These are phyloP conservation scores for Calvatia gigantea DNA, from an alignment of 768 basidiomycete genomes.

Conservation along the genomic window DNA sequence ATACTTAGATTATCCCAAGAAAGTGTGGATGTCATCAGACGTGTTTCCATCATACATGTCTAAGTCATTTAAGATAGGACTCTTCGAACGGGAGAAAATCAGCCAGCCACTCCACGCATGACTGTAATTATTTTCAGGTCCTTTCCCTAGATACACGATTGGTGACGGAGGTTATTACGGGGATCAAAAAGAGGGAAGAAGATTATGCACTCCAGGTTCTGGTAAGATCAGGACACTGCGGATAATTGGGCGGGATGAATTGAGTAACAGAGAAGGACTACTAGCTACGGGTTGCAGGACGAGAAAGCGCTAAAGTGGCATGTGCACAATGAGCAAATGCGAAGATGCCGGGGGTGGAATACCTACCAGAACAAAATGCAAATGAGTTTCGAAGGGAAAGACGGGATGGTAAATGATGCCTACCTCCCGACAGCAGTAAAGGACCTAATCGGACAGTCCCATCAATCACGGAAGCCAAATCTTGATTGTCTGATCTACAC, in stretches of 20 bases:
- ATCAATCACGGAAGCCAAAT: conserved; percentile 54
- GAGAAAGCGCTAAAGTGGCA: neutral
- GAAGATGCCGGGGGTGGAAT: neutral
- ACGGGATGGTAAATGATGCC: neutral
- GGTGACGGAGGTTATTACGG: neutral
- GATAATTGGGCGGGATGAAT: neutral
- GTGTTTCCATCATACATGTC: neutral
- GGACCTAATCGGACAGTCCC: neutral
- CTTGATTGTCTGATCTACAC: conserved; percentile 66
- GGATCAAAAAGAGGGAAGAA: neutral
- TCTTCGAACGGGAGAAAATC: neutral
- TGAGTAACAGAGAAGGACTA: neutral
- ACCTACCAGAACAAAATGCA: neutral
- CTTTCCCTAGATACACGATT: conserved; percentile 7
- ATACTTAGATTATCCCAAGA: too few species aligned
- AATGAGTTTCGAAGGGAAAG: conserved; percentile 1
- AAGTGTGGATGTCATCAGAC: neutral
- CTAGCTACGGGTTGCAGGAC: conserved; percentile 12
- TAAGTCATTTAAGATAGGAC: neutral
- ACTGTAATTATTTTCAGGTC: conserved; percentile 4
- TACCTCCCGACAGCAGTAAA: neutral
- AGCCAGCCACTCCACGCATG: neutral
- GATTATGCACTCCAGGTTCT: conserved; percentile 2
- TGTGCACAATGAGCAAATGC: neutral
- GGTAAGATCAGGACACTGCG: neutral